phyloP scores from a whole-genome alignment of 2,329 filamentous ascomycete genomes.

The Colletotrichum sp. region DNA sequence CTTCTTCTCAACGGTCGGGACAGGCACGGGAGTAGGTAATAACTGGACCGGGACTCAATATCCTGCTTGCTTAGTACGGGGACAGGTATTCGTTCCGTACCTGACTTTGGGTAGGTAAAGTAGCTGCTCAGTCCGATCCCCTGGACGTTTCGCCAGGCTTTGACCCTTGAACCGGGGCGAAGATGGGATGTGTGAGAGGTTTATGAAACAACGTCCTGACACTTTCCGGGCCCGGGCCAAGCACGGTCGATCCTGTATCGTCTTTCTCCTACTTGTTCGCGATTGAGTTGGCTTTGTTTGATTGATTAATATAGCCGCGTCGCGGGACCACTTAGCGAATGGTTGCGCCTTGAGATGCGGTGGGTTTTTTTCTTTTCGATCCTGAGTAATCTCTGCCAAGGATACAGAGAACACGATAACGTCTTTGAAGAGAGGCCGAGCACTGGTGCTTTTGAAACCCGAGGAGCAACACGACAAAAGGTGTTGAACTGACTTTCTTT shows the following conservation, averaged over 20 bases:
- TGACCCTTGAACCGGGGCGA: slow-evolving; percentile 1
- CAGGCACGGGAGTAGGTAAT: neutral
- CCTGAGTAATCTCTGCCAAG: neutral
- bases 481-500: neutral
- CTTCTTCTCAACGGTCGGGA: neutral
- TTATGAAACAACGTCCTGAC: slow-evolving; percentile 24
- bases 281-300: neutral
- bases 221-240: slow-evolving; percentile 15
- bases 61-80: neutral
- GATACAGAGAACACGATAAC: neutral
- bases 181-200: slow-evolving; percentile 21
- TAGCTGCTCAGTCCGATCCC: neutral
- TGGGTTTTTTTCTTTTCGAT: neutral
- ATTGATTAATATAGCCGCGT: neutral
- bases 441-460: neutral
- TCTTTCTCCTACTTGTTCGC: neutral
- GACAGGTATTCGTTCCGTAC: neutral
- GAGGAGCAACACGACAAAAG: neutral
- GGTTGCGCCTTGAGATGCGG: neutral
- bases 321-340: neutral
- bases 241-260: slow-evolving; percentile 5
- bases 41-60: neutral
- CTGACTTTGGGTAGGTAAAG: neutral
- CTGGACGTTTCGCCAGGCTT: neutral
- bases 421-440: neutral